A percentile compares a stretch with the other conserved stretches of the same genome.
These are phyloP conservation scores for Ambrosia artemisiifolia DNA, from an alignment of 129 eudicot species.

Conservation along the genomic window DNA sequence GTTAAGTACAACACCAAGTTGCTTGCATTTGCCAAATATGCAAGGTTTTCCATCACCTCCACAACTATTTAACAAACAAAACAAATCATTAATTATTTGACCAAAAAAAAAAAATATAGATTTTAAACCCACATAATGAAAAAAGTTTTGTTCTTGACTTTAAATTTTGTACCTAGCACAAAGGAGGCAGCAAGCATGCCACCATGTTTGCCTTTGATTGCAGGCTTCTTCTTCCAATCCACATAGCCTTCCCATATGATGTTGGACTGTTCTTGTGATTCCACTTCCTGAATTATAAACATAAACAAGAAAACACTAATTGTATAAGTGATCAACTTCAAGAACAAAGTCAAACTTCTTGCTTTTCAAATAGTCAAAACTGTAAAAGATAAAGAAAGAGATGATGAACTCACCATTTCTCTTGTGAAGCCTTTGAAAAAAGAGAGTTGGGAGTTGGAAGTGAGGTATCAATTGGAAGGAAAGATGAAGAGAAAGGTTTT, in stretches of 20 bases:
- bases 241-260: constrained; percentile 84
- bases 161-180: constrained; percentile 83
- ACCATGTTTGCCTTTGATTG: constrained; percentile 70
- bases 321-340: neutral
- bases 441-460: constrained; percentile 33
- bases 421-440: constrained; percentile 37
- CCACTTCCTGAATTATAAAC: constrained; percentile 47
- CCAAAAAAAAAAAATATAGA: neutral
- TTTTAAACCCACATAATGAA: neutral
- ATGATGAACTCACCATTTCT: constrained; percentile 39
- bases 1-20: constrained; percentile 72
- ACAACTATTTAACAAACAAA: constrained; percentile 36
- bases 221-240: constrained; percentile 74
- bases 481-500: constrained; percentile 12
- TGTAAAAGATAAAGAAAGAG: neutral
- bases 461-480: constrained; percentile 26
- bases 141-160: too few species aligned
- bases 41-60: constrained; percentile 90
- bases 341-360: constrained; percentile 13
- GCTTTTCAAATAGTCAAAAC: constrained; percentile 15
- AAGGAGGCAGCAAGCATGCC: constrained; percentile 88
- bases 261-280: constrained; percentile 34
- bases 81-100: neutral
- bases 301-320: constrained; percentile 16
- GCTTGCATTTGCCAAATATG: constrained; percentile 86